These are phyloP conservation scores for Catharanthus roseus DNA, from an alignment of 257 asterid genomes.

Conservation along the genomic window DNA sequence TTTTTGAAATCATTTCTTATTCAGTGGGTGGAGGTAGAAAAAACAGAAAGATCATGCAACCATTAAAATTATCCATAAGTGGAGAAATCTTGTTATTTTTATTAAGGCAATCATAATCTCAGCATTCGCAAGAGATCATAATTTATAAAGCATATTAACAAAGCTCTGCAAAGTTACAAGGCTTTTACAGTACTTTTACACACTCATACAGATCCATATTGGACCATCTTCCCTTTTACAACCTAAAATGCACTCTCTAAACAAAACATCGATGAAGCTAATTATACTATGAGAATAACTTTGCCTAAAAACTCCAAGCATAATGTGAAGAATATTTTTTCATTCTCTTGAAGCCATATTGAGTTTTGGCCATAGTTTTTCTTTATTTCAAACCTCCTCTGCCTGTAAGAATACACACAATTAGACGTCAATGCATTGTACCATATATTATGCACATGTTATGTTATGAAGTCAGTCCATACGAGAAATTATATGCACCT, in stretches of 20 bases:
- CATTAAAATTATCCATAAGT: background rate
- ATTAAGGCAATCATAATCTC: background rate
- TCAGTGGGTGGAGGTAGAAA: no score
- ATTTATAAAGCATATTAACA: background rate
- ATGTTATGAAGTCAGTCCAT: no score
- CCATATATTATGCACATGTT: no score
- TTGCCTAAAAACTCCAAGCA: background rate
- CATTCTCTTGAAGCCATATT: background rate
- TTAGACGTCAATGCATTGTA: background rate
- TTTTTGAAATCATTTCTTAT: no score
- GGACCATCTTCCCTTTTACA: background rate
- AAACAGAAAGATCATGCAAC: no score
- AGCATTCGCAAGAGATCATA: background rate
- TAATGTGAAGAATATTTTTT: no score
- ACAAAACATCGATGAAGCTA: no score
- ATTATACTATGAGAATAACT: background rate
- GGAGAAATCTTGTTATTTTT: background rate
- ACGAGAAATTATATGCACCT: no score
- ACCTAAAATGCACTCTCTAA: background rate
- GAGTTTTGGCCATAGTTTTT: background rate
- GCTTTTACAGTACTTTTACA: background rate
- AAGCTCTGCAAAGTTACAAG: background rate
- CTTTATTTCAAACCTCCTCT: slow-evolving; percentile 2
- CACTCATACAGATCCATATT: background rate
- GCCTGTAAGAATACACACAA: background rate